A percentile compares a stretch with the other conserved stretches of the same genome.
phyloP scores from a whole-genome alignment of 179 eudicot species.

The Corrigiola litoralis region DNA sequence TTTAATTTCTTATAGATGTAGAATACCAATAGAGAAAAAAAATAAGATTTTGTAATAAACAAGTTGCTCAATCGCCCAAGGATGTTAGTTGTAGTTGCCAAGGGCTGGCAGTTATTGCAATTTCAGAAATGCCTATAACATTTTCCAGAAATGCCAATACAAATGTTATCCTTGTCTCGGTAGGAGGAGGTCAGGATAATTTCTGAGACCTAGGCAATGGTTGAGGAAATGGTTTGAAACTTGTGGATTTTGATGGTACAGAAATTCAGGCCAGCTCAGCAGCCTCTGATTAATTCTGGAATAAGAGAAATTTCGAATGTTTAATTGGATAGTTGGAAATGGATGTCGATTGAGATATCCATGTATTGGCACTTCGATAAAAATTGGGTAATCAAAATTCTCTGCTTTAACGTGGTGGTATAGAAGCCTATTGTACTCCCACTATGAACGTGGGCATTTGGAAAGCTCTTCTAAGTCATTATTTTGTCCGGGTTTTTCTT shows the following conservation, averaged over 20 bases:
- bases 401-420: too few species aligned
- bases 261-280: neutral
- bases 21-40: too few species aligned
- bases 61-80: neutral
- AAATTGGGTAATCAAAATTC: too few species aligned
- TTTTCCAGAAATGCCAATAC: neutral
- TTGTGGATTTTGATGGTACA: neutral
- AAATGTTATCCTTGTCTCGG: neutral
- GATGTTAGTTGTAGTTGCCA: neutral
- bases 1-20: too few species aligned
- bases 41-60: neutral
- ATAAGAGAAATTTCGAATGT: neutral
- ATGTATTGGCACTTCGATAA: too few species aligned
- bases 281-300: neutral
- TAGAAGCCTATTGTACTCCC: too few species aligned
- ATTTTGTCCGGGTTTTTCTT: constrained; percentile 2
- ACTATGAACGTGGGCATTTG: too few species aligned
- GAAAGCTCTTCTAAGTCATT: neutral
- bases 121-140: too few species aligned
- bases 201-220: neutral
- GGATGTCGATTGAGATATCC: neutral
- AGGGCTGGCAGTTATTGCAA: neutral
- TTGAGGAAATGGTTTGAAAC: neutral
- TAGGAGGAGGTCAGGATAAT: neutral
- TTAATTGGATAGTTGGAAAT: neutral